Evolutionary conservation across 1,139 yeast species (phyloP), one percentile per base, ranked within the genome.

Genomic region (Yamadazyma oceani): DNA sequence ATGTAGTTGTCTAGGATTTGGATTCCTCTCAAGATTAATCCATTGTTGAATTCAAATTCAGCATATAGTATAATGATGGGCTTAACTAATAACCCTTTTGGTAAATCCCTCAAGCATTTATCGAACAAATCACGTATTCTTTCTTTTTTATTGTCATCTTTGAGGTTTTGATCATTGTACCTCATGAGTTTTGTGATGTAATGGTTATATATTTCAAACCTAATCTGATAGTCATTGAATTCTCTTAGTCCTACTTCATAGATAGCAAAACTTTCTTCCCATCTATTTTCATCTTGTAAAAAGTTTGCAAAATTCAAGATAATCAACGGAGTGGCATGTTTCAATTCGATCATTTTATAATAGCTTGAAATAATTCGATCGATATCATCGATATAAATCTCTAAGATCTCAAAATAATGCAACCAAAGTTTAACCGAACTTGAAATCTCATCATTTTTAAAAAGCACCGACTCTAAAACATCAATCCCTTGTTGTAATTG

Each of bases 101-200:
- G 43, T 26, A 45, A 19, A 17, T 53, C 51, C 26, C 42, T 40
- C 10, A 67, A 35, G 31, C 81, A 55, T 34, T 80, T 80, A 39
- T 87, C 95, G 58, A 86, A 88, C 14, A 85, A 53, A 44, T 86
- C 95, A 28, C 95, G 64, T 5, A 85, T 61, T 42, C 87, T 64
- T 49, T 87, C 96, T 0, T 54, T 42, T 4, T 61, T 53, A 15
- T 78, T 48, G n/a, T 26, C 28, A 13, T 17, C 28, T 17, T 26
- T 13, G 15, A 6, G 10, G 6, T 26, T 8, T 1, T 38, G 57
- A 48, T 49, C 58, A 38, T 48, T 43, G 32, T 53, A 50, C 25
- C 64, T 54, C 11, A 81, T 47, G 0, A 79, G 73, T 42, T 77
- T 80, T 1, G 73, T 62, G 26, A 89, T 54, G 55, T 88, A 89